Percentiles rank a stretch among this genome's conserved stretches.
Conservation (phyloP, 176 grass and related monocot species). For the Areca catechu region DNA sequence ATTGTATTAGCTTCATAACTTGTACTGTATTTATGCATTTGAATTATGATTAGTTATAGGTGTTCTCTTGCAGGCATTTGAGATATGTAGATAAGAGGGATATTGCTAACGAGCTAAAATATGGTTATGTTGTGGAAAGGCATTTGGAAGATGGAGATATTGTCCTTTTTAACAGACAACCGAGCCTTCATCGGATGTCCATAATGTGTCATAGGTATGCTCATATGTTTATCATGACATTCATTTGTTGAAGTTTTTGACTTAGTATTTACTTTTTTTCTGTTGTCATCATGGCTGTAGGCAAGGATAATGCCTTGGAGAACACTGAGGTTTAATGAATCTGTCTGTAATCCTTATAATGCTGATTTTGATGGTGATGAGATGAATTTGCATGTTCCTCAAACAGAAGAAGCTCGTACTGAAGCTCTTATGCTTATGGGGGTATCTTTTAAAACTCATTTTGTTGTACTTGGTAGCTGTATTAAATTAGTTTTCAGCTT, state of each 20-base stretch:
- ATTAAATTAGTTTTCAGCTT: too few relatives aligned
- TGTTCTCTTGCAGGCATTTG: slow-evolving; percentile 53
- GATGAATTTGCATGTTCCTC: slow-evolving; percentile 98
- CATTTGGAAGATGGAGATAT: slow-evolving; percentile 96
- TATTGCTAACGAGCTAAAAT: slow-evolving; percentile 70
- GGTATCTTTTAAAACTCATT: slow-evolving; percentile 29
- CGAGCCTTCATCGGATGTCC: slow-evolving; percentile 97
- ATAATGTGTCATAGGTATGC: slow-evolving; percentile 88
- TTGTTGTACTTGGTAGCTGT: not conserved
- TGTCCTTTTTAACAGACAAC: slow-evolving; percentile 95
- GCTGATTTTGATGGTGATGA: slow-evolving; percentile 99
- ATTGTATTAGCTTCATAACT: slow-evolving; percentile 1
- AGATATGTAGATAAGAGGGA: slow-evolving; percentile 71
- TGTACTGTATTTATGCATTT: slow-evolving; percentile 12
- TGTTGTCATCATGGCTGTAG: slow-evolving; percentile 32
- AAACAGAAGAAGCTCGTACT: slow-evolving; percentile 98
- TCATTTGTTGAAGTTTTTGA: too few relatives aligned
- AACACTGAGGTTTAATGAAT: slow-evolving; percentile 98
- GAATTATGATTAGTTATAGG: slow-evolving; percentile 7
- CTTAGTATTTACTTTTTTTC: slow-evolving; percentile 9
- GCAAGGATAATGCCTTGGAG: slow-evolving; percentile 97
- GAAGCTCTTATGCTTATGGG: slow-evolving; percentile 98
- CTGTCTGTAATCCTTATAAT: slow-evolving; percentile 98
- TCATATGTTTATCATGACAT: not conserved
- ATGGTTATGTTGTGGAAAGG: slow-evolving; percentile 79